Conservation (phyloP, 768 basidiomycete species). For the Tricholoma sp. region DNA sequence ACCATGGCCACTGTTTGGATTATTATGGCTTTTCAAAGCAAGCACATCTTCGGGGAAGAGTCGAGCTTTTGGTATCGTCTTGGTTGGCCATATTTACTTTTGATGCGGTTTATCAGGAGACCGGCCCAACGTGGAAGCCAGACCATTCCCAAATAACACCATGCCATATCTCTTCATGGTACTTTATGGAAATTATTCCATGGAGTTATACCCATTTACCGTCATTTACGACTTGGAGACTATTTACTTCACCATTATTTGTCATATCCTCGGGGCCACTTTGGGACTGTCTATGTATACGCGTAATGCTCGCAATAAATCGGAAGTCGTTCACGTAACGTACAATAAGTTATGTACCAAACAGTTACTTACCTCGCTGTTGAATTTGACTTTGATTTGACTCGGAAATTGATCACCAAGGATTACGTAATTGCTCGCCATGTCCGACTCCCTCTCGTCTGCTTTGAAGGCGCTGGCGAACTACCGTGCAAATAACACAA, state of each 20-base stretch:
- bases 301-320: too few species aligned
- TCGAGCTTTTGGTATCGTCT: constrained; percentile 27
- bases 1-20: constrained; percentile 50
- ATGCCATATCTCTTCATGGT: neutral
- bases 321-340: too few species aligned
- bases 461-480: constrained; percentile 50
- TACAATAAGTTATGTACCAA: too few species aligned
- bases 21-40: constrained; percentile 49
- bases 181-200: neutral
- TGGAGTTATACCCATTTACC: too few species aligned
- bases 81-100: constrained; percentile 29
- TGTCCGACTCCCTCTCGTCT: constrained; percentile 27
- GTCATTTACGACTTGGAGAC: neutral
- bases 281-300: too few species aligned
- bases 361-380: too few species aligned
- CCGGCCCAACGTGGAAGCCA: neutral
- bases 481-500: constrained; percentile 45
- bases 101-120: constrained; percentile 4
- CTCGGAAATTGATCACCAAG: neutral
- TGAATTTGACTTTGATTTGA: too few species aligned
- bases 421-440: neutral
- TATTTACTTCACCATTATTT: too few species aligned
- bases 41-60: constrained; percentile 25
- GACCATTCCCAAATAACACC: neutral
- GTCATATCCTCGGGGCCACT: too few species aligned